Evolutionary conservation across 164 flowering plant species (phyloP).

Genomic region (Houttuynia cordata): DNA sequence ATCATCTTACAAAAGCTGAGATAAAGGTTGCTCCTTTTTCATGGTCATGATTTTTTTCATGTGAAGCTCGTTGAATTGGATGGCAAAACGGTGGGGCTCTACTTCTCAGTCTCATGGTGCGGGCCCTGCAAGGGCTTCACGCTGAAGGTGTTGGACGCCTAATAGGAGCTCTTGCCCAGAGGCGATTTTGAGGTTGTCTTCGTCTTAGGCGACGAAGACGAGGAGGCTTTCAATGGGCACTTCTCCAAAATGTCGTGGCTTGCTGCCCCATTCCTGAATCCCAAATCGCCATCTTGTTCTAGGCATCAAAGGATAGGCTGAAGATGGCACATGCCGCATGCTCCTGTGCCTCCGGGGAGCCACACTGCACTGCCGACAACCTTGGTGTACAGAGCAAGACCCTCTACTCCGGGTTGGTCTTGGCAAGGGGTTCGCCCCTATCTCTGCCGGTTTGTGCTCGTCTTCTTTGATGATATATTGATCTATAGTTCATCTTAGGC

Average conservation of each 20-base stretch:
- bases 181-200: slow-evolving; percentile 47
- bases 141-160: slow-evolving; percentile 33
- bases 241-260: slow-evolving; percentile 83
- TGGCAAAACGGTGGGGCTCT: slow-evolving; percentile 44
- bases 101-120: slow-evolving; percentile 63
- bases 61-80: slow-evolving; percentile 32
- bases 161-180: slow-evolving; percentile 26
- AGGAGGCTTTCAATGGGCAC: slow-evolving; percentile 39
- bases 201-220: slow-evolving; percentile 39
- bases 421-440: no score
- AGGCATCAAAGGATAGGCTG: slow-evolving; percentile 75
- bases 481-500: no score
- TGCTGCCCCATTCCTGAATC: slow-evolving; percentile 63
- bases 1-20: no score
- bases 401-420: slow-evolving; percentile 33
- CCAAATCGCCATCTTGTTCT: slow-evolving; percentile 86
- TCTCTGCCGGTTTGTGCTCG: no score
- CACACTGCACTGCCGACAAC: slow-evolving; percentile 38
- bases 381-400: slow-evolving; percentile 44
- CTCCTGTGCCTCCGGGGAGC: slow-evolving; percentile 61
- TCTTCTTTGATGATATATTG: no score
- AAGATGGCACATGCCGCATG: slow-evolving; percentile 93
- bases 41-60: slow-evolving; percentile 12
- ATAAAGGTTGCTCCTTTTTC: no score
- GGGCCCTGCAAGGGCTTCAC: slow-evolving; percentile 46